Percentiles rank a stretch among this genome's conserved stretches.
Evolutionary conservation across 257 asterid genomes (phyloP).

Genomic region (Paulownia fortunei): DNA sequence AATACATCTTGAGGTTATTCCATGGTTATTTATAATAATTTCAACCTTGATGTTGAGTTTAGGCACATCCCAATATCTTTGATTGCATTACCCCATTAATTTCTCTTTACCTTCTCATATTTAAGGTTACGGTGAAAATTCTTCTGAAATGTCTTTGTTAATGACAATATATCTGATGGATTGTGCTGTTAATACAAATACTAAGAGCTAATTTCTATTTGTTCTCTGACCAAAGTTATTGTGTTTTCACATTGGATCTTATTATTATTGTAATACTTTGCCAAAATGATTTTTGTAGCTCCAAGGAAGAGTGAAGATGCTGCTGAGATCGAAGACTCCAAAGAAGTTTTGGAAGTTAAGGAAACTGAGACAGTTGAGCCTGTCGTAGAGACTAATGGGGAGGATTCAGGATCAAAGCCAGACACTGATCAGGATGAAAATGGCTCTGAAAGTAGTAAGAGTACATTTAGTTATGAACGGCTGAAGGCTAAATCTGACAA

Average conservation of each 20-base stretch:
- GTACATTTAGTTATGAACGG: slow-evolving; percentile 66
- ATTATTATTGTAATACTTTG: background rate
- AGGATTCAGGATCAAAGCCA: slow-evolving; percentile 45
- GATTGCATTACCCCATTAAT: background rate
- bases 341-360: slow-evolving; percentile 53
- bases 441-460: slow-evolving; percentile 39
- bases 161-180: background rate
- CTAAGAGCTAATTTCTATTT: background rate
- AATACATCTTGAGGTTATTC: background rate
- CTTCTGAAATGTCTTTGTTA: too few relatives aligned
- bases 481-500: slow-evolving; percentile 83
- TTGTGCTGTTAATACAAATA: background rate
- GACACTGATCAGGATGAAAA: slow-evolving; percentile 53
- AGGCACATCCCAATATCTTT: background rate
- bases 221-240: background rate
- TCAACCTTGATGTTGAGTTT: too few relatives aligned
- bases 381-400: slow-evolving; percentile 52
- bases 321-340: slow-evolving; percentile 51
- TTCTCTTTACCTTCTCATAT: too few relatives aligned
- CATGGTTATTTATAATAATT: background rate
- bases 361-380: slow-evolving; percentile 48
- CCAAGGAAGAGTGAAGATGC: slow-evolving; percentile 48
- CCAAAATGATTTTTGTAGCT: slow-evolving; percentile 41
- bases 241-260: background rate
- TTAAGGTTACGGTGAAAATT: too few relatives aligned